Conservation (phyloP, 768 basidiomycete species). For the Lyophyllum shimeji region DNA sequence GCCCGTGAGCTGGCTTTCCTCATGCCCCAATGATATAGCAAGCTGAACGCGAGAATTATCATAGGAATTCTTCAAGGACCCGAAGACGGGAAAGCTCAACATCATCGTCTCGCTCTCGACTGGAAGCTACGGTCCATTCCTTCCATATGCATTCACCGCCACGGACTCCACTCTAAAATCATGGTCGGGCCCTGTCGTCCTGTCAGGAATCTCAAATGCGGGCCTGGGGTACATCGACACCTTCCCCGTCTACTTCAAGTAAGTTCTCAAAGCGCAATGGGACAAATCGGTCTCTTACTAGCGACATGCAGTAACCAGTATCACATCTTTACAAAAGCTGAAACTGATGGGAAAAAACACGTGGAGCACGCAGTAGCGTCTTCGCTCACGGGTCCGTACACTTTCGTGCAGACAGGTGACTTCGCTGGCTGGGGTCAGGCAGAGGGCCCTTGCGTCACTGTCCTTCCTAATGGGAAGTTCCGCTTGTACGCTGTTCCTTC, state of each 20-base stretch:
- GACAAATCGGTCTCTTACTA: neutral
- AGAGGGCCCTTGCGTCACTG: slow-evolving; percentile 31
- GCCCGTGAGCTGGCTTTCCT: slow-evolving; percentile 17
- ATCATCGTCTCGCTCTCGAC: slow-evolving; percentile 35
- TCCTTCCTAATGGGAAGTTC: slow-evolving; percentile 30
- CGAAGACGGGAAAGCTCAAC: slow-evolving; percentile 30
- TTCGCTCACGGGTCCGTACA: slow-evolving; percentile 33
- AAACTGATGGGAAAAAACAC: slow-evolving; percentile 30
- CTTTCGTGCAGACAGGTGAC: slow-evolving; percentile 31
- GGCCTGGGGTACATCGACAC: slow-evolving; percentile 35
- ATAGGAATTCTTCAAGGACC: slow-evolving; percentile 37
- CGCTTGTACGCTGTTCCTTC: slow-evolving; percentile 24
- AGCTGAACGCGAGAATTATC: neutral
- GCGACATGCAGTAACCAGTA: slow-evolving; percentile 26
- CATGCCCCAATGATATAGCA: no score
- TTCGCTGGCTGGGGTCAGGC: slow-evolving; percentile 36
- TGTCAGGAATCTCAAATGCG: slow-evolving; percentile 34
- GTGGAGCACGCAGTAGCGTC: slow-evolving; percentile 32
- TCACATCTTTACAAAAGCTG: slow-evolving; percentile 34
- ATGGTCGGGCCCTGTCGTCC: slow-evolving; percentile 31
- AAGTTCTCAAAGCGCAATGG: neutral
- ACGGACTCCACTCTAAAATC: slow-evolving; percentile 27
- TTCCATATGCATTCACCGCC: slow-evolving; percentile 33
- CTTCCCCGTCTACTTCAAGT: slow-evolving; percentile 35
- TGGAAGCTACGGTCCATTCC: slow-evolving; percentile 35